Percentiles rank a stretch among this genome's conserved stretches.
These are phyloP conservation scores for Fusarium citri DNA, from an alignment of 2,329 filamentous ascomycete species.

Conservation along the genomic window DNA sequence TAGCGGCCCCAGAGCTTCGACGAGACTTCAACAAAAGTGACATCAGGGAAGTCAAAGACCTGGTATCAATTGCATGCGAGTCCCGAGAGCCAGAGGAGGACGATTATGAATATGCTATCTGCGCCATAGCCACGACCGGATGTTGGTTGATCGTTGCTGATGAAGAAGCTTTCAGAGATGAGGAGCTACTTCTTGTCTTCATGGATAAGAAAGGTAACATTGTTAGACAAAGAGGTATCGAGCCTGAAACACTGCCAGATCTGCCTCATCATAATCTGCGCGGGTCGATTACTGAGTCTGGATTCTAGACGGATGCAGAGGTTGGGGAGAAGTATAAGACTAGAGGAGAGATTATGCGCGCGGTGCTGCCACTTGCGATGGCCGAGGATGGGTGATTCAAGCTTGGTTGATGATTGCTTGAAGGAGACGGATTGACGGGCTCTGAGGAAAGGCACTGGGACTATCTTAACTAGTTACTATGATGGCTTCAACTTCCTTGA, in stretches of 20 bases:
- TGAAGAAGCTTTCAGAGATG: background rate
- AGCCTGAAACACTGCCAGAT: rapidly evolving
- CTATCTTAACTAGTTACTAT: too few relatives aligned
- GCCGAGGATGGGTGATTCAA: rapidly evolving
- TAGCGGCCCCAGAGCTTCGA: background rate
- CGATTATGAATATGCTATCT: background rate
- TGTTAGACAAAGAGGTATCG: background rate
- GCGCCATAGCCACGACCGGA: background rate
- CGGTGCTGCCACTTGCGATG: background rate
- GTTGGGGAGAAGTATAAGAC: background rate
- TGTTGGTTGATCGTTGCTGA: background rate
- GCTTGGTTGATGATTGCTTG: too few relatives aligned
- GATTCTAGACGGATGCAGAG: background rate
- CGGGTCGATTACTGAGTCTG: background rate
- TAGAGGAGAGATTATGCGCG: background rate
- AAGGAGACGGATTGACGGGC: too few relatives aligned
- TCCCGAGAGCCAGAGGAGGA: background rate
- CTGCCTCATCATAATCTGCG: background rate
- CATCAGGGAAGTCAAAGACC: background rate
- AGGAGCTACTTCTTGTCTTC: background rate
- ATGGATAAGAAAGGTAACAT: background rate
- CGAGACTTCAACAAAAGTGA: background rate
- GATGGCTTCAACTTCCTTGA: too few relatives aligned
- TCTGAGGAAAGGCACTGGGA: too few relatives aligned
- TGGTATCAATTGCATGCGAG: rapidly evolving